phyloP scores from a whole-genome alignment of 495 filamentous ascomycete species.

The Penicillium maclennaniae region DNA sequence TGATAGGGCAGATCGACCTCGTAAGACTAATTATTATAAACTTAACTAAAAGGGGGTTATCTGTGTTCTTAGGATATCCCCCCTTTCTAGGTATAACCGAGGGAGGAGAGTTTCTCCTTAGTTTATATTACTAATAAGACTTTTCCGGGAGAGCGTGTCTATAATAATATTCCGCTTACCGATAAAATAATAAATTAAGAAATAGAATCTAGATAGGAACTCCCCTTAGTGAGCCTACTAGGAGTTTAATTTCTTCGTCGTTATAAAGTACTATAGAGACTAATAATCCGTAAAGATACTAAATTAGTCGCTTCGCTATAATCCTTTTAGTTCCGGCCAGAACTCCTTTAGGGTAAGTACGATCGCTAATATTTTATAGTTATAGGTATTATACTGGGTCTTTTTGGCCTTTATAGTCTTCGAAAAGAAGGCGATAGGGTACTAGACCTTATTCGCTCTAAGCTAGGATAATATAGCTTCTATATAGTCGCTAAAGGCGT shows the following conservation, averaged over 20 bases:
- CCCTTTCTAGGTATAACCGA: background rate
- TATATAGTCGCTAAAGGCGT: slow-evolving; percentile 14
- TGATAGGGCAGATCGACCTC: background rate
- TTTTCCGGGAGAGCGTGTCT: background rate
- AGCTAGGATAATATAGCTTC: slow-evolving; percentile 12
- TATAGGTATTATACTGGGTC: slow-evolving; percentile 28
- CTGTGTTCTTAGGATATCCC: background rate
- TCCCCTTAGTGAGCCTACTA: no score
- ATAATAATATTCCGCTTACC: slow-evolving; percentile 9
- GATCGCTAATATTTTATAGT: slow-evolving; percentile 26
- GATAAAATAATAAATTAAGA: slow-evolving; percentile 22
- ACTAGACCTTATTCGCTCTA: slow-evolving; percentile 1
- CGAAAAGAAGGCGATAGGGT: slow-evolving; percentile 22
- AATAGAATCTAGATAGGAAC: slow-evolving; percentile 22
- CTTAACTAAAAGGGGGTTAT: background rate
- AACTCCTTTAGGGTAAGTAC: slow-evolving; percentile 10
- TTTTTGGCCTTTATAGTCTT: slow-evolving; percentile 19
- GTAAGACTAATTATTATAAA: background rate
- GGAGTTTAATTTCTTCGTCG: background rate
- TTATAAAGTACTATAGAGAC: background rate
- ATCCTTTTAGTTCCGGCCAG: slow-evolving; percentile 13
- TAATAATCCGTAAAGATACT: slow-evolving; percentile 11
- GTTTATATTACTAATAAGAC: background rate
- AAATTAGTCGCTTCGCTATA: background rate
- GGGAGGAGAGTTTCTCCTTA: background rate